Evolutionary conservation across 352 stramenopile genomes (phyloP), one percentile per base, ranked within the genome.

Genomic region (Globisporangium cystogenes): DNA sequence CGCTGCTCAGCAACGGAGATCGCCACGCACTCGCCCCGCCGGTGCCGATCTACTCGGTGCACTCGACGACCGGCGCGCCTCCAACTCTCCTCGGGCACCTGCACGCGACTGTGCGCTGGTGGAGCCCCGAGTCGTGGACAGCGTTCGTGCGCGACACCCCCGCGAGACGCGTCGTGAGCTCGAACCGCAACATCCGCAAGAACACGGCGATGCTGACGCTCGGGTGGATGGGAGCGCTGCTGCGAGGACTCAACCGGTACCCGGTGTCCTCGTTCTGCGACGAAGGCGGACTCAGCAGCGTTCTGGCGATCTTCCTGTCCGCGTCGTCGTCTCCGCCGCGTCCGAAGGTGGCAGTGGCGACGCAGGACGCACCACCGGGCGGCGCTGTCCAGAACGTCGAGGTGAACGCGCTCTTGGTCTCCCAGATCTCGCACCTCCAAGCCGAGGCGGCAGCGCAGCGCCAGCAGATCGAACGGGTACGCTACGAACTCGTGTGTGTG

Each of bases 221-320:
- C 29, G 62, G 67, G 48, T 93, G 82, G 82, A 82, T 83, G 44
- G 76, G 76, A 5, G 77, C 82, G 7, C 42, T 93, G 21, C 66
- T 73, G 46, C 77, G 82, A 12, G 82, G 82, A 5, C 64, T 93
- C 15, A 88, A 87, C 26, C 77, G 82, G 8, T 72, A 90, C 46
- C 82, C 79, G 5, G 67, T 93, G 18, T 77, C 82, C 20, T 87
- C 74, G 0, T 76, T 93, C 26, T 89, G 72, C 45, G 82, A 93
- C 62, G 74, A 78, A 47, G 80, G 75, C 36, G 82, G 82, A 4
- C 65, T 93, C 21, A 81, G 67, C 18, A 62, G 69, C 41, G 51
- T 89, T 4, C 47, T 93, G 12, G 76, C 65, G 4, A 45, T 51
- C 10, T 57, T 86, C 29, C 48, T 82, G 15, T 42, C 52, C 2